These are phyloP conservation scores for Rachicladosporium sp. DNA, from an alignment of 2,329 filamentous ascomycete genomes.

Conservation along the genomic window DNA sequence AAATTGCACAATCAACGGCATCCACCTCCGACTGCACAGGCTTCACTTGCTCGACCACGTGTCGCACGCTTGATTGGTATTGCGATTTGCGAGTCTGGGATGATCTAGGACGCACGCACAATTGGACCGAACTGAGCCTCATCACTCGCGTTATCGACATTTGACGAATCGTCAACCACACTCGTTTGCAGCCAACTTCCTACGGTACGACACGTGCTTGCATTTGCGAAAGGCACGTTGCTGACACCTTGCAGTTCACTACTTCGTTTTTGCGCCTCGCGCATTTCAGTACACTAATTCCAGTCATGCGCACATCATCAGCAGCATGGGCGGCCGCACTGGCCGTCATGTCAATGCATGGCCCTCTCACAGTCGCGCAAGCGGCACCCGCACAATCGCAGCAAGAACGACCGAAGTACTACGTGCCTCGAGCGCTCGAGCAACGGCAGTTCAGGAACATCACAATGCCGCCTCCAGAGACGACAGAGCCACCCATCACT, in stretches of 20 bases:
- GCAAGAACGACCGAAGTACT: slow-evolving; percentile 31
- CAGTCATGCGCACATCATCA: slow-evolving; percentile 31
- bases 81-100: slow-evolving; percentile 11
- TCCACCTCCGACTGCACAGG: slow-evolving; percentile 12
- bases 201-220: slow-evolving; percentile 18
- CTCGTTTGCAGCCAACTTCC: slow-evolving; percentile 34
- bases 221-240: slow-evolving; percentile 1
- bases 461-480: slow-evolving; percentile 8
- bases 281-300: slow-evolving; percentile 6
- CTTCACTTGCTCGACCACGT: slow-evolving; percentile 10
- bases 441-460: slow-evolving; percentile 30
- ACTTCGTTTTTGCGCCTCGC: no score
- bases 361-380: slow-evolving; percentile 35
- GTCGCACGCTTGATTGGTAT: slow-evolving; percentile 18
- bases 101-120: slow-evolving; percentile 13
- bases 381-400: slow-evolving; percentile 34
- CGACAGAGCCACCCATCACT: slow-evolving; percentile 1
- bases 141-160: slow-evolving; percentile 11
- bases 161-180: slow-evolving; percentile 35
- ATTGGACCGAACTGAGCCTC: slow-evolving; percentile 4
- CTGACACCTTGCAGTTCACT: background rate
- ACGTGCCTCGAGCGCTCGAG: slow-evolving; percentile 32
- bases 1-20: slow-evolving; percentile 7
- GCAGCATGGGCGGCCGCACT: slow-evolving; percentile 36
- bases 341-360: slow-evolving; percentile 31